Evolutionary conservation across 805 yeast genomes (phyloP).

Genomic region (Yamadazyma paraphyllophila): DNA sequence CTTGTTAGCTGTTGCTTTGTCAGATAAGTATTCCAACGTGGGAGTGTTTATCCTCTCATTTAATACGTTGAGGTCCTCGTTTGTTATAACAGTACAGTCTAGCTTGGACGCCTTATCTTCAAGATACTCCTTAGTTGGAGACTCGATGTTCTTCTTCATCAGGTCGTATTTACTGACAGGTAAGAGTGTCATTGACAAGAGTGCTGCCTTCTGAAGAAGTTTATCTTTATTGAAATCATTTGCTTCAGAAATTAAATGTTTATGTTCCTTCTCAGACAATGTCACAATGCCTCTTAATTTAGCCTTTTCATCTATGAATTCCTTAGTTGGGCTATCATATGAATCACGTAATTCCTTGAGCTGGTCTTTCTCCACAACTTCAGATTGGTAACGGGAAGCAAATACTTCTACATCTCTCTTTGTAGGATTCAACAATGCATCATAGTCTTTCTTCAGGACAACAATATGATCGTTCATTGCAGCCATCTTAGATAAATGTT

Average conservation of each 20-base stretch:
- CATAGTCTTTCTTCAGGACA: not conserved
- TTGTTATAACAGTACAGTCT: slow-evolving; percentile 3
- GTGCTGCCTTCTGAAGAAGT: slow-evolving; percentile 19
- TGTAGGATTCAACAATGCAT: slow-evolving; percentile 8
- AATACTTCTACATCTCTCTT: slow-evolving; percentile 1
- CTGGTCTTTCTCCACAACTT: slow-evolving; percentile 11
- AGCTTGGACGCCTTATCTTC: slow-evolving; percentile 6
- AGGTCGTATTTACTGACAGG: slow-evolving; percentile 10
- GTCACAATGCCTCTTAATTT: slow-evolving; percentile 9
- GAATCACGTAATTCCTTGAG: slow-evolving; percentile 5
- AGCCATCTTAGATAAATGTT: slow-evolving; percentile 13
- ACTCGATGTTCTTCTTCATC: slow-evolving; percentile 11
- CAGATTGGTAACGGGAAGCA: slow-evolving; percentile 5
- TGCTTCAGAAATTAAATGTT: slow-evolving; percentile 6
- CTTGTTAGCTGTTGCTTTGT: slow-evolving; percentile 6
- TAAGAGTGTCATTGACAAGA: slow-evolving; percentile 22
- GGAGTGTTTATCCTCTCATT: slow-evolving; percentile 6
- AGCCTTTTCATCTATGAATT: slow-evolving; percentile 15
- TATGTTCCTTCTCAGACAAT: slow-evolving; percentile 10
- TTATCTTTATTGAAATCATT: slow-evolving; percentile 15
- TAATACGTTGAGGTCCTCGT: slow-evolving; percentile 3
- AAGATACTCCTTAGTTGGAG: slow-evolving; percentile 23
- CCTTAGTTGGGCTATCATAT: slow-evolving; percentile 17
- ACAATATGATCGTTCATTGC: not conserved
- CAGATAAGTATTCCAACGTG: slow-evolving; percentile 10